These are phyloP conservation scores for Primulina eburnea DNA, from an alignment of 257 asterid genomes.

Conservation along the genomic window DNA sequence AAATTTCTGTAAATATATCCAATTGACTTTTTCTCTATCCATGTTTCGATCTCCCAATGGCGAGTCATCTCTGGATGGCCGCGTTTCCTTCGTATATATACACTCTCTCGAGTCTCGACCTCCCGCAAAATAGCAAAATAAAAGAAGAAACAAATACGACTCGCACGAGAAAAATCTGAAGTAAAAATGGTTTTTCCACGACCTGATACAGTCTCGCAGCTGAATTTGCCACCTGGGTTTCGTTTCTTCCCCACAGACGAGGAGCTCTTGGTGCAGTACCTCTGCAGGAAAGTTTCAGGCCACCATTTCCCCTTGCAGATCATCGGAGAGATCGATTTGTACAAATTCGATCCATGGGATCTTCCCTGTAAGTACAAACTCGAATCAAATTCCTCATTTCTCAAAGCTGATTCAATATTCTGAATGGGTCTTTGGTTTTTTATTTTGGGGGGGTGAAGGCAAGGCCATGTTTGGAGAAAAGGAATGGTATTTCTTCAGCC, in stretches of 20 bases:
- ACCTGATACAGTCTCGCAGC: constrained; percentile 38
- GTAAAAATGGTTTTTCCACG: constrained; percentile 32
- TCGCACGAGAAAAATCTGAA: too few species aligned
- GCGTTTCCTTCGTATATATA: too few species aligned
- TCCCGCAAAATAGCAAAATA: not conserved
- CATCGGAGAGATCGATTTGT: constrained; percentile 45
- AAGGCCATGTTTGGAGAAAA: constrained; percentile 53
- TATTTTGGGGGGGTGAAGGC: constrained; percentile 23
- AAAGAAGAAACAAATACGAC: not conserved
- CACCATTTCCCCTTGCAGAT: constrained; percentile 36
- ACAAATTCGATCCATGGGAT: constrained; percentile 52
- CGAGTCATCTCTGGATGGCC: too few species aligned
- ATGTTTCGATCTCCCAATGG: too few species aligned
- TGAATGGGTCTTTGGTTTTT: not conserved
- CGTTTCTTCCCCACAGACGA: constrained; percentile 56
- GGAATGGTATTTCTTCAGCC: constrained; percentile 58
- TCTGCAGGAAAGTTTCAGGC: constrained; percentile 45
- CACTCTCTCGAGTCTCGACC: too few species aligned
- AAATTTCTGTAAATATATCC: too few species aligned
- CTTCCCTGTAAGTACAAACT: constrained; percentile 40
- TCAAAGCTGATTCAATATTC: not conserved
- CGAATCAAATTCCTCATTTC: not conserved
- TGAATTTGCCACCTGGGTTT: constrained; percentile 54
- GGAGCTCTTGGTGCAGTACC: constrained; percentile 46
- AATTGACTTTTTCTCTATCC: too few species aligned